Evolutionary conservation across 108 stramenopile species (phyloP), one percentile per base, ranked within the genome.

Genomic region (Cylindrotheca closterium): DNA sequence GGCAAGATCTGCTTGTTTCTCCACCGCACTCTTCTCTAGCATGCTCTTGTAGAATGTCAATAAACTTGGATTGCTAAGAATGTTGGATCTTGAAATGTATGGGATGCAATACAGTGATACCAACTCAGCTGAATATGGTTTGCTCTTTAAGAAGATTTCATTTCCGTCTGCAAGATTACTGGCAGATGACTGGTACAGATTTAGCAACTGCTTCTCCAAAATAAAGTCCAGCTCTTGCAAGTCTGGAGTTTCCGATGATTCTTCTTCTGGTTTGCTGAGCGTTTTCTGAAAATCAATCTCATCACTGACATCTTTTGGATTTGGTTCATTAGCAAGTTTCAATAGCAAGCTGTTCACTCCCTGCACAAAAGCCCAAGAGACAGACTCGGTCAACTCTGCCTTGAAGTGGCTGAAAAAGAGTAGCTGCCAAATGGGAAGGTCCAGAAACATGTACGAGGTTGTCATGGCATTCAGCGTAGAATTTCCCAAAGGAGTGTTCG

Each of bases 361-460:
- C 23, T 66, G 58, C 4, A 32, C 34, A 42, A 74, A 74, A 0
- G 73, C 58, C 59, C 65, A 74, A 0, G 59, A 32, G 55, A 74
- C 51, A 19, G 65, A 54, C 4, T 74, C 73, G 0, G 59, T 56
- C 65, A 74, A 34, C 15, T 74, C 73, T 32, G 26, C 45, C 29
- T 74, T 64, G 24, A 37, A 60, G 34, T 45, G n/a, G 0, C 56
- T 31, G 33, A 74, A 74, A 15, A 65, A 65, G 1, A 74, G 52
- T 30, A 66, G 58, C 12, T 74, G 58, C 47, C 50, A 74, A 0
- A 46, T 33, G 2, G 73, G 73, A 1, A 74, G 37, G 0, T 55
- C 52, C 37, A 74, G 26, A 33, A 74, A 74, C 50, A 74, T 60
- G n/a, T 33, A 66, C 4, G 58, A 49, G 0, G 65, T 59, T 19